phyloP scores from a whole-genome alignment of 371 early-diverging fungal species.

The Apophysomyces ossiformis region DNA sequence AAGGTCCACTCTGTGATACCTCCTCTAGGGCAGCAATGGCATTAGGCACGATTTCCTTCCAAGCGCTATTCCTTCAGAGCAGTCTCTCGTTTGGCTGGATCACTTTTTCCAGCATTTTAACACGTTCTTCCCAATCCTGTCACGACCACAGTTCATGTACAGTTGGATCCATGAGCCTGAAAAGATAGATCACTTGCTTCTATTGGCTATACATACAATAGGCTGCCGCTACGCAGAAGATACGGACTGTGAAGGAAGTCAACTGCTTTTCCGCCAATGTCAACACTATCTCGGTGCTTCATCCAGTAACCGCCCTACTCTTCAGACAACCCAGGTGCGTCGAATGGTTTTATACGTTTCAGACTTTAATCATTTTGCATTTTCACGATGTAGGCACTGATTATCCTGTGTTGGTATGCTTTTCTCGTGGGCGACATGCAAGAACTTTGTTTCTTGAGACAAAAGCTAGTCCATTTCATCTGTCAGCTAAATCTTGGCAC shows the following conservation, averaged over 20 bases:
- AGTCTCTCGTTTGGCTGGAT: slow-evolving; percentile 23
- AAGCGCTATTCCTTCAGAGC: neutral
- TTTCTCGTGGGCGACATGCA: slow-evolving; percentile 17
- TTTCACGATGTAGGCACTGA: slow-evolving; percentile 15
- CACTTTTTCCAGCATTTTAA: slow-evolving; percentile 48
- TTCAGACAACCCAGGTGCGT: slow-evolving; percentile 38
- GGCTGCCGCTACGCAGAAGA: slow-evolving; percentile 29
- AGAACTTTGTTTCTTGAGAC: neutral
- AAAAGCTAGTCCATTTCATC: neutral
- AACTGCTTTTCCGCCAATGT: slow-evolving; percentile 1
- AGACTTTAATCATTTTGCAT: neutral
- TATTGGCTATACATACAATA: slow-evolving; percentile 35
- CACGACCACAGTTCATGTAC: slow-evolving; percentile 39
- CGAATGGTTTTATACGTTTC: neutral
- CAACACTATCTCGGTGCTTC: neutral
- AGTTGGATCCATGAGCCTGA: slow-evolving; percentile 24
- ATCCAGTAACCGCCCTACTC: slow-evolving; percentile 11
- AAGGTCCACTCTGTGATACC: slow-evolving; percentile 48
- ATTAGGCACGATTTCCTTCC: slow-evolving; percentile 27
- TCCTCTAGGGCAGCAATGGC: slow-evolving; percentile 55
- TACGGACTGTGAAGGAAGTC: neutral
- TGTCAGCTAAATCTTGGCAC: slow-evolving; percentile 12
- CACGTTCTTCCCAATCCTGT: slow-evolving; percentile 47
- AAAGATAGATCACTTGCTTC: slow-evolving; percentile 34
- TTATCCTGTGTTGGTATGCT: slow-evolving; percentile 19